Evolutionary conservation across 208 protist species (phyloP).

Genomic region (Leishmania guyanensis): DNA sequence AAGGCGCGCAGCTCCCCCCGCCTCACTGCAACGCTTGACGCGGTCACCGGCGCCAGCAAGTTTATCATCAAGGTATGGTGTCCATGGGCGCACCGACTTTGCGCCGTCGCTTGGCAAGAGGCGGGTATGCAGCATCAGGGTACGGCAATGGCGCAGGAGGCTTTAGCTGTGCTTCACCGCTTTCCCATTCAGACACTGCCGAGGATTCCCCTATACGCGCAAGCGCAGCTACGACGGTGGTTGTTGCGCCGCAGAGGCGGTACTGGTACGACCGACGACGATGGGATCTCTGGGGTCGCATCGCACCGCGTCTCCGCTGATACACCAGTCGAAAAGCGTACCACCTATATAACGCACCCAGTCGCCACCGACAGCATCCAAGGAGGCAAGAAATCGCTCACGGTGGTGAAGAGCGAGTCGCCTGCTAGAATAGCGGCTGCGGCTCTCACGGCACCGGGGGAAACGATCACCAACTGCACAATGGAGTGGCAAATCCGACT

Average conservation of each 20-base stretch:
- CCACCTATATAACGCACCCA: constrained; percentile 15
- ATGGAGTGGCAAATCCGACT: constrained; percentile 33
- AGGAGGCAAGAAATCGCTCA: not conserved
- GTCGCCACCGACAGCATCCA: not conserved
- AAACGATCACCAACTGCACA: constrained; percentile 3
- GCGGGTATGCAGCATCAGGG: not conserved
- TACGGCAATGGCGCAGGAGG: constrained; percentile 1
- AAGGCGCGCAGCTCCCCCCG: not conserved
- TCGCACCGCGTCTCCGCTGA: not conserved
- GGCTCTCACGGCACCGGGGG: not conserved
- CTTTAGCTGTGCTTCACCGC: not conserved
- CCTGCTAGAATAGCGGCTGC: not conserved
- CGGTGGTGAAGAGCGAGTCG: not conserved
- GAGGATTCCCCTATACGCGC: not conserved
- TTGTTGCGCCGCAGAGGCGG: not conserved
- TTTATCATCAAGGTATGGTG: constrained; percentile 15
- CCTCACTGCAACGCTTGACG: constrained; percentile 10
- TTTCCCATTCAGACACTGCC: not conserved
- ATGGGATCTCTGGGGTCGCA: not conserved
- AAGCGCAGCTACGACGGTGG: not conserved
- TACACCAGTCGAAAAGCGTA: constrained; percentile 28
- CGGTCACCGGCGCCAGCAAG: constrained; percentile 11
- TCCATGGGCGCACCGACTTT: constrained; percentile 23
- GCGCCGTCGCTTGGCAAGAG: constrained; percentile 7
- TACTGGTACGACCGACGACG: not conserved